phyloP scores from a whole-genome alignment of 257 asterid genomes.

The Salvia splendens region DNA sequence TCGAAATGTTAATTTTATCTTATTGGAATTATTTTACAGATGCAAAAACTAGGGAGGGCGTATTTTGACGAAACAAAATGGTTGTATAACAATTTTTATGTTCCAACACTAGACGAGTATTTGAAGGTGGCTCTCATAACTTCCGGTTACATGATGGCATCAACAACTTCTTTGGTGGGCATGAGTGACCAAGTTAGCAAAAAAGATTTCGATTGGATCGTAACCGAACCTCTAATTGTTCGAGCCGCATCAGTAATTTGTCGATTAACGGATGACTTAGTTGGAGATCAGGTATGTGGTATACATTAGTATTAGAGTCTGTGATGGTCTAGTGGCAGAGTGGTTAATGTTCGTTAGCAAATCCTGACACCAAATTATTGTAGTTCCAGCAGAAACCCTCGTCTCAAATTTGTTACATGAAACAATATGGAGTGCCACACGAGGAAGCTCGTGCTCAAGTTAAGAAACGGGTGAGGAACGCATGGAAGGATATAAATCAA shows the following conservation, averaged over 20 bases:
- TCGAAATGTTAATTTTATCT: no score
- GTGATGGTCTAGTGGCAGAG: no score
- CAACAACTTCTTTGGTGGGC: constrained; percentile 32
- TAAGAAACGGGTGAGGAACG: no score
- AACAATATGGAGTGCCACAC: not conserved
- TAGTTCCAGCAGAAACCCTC: not conserved
- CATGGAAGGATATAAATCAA: no score
- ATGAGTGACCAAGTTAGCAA: constrained; percentile 27
- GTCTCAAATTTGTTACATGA: not conserved
- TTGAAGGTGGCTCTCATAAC: no score
- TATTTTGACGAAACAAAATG: constrained; percentile 5
- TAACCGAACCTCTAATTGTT: constrained; percentile 9
- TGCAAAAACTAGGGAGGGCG: not conserved
- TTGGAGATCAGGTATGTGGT: constrained; percentile 27
- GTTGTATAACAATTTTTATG: no score
- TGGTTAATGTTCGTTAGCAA: no score
- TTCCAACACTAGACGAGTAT: no score
- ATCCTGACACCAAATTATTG: no score
- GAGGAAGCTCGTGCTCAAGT: not conserved
- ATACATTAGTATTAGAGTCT: no score
- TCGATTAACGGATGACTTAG: constrained; percentile 35
- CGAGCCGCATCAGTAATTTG: constrained; percentile 24
- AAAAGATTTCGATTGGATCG: constrained; percentile 22
- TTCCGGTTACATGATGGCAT: constrained; percentile 17
- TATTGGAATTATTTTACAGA: not conserved